Conservation (phyloP, 768 basidiomycete genomes). For the Tulasnella sp. region DNA sequence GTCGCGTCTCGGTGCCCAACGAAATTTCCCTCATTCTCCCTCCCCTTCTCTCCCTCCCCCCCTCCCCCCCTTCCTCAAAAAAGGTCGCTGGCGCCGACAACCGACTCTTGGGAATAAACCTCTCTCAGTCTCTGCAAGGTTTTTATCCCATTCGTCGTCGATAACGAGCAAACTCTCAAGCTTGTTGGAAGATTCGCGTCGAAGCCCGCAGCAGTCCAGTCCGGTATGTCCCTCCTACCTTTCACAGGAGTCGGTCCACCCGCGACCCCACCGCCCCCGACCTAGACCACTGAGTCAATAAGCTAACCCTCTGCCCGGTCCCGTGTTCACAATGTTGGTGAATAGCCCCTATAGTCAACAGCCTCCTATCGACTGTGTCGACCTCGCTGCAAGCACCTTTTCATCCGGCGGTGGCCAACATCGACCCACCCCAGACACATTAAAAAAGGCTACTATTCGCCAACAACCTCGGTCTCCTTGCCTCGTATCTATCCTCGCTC, state of each 20-base stretch:
- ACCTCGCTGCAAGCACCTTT: neutral
- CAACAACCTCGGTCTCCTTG: slow-evolving; percentile 10
- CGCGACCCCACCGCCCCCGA: neutral
- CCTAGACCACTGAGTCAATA: slow-evolving; percentile 2
- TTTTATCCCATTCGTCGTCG: slow-evolving; percentile 1
- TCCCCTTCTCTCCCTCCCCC: neutral
- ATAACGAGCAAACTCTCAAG: slow-evolving; percentile 5
- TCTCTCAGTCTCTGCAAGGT: neutral
- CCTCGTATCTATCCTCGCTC: neutral
- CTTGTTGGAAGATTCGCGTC: neutral
- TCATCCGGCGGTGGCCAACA: neutral
- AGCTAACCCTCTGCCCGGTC: slow-evolving; percentile 8
- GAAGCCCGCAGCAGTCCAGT: slow-evolving; percentile 4
- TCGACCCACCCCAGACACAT: neutral
- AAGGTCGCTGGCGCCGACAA: neutral
- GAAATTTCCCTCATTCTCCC: neutral
- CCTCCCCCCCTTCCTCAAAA: neutral
- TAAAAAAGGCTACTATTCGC: slow-evolving; percentile 1
- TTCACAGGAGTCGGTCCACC: slow-evolving; percentile 6
- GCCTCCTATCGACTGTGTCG: slow-evolving; percentile 5
- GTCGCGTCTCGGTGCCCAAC: neutral
- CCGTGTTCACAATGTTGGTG: neutral
- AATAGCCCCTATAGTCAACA: slow-evolving; percentile 12
- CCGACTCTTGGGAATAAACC: slow-evolving; percentile 3
- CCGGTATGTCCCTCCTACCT: slow-evolving; percentile 1